These are phyloP conservation scores for Saccharomyces pastorianus DNA, from an alignment of 1,139 yeast species.

Conservation along the genomic window DNA sequence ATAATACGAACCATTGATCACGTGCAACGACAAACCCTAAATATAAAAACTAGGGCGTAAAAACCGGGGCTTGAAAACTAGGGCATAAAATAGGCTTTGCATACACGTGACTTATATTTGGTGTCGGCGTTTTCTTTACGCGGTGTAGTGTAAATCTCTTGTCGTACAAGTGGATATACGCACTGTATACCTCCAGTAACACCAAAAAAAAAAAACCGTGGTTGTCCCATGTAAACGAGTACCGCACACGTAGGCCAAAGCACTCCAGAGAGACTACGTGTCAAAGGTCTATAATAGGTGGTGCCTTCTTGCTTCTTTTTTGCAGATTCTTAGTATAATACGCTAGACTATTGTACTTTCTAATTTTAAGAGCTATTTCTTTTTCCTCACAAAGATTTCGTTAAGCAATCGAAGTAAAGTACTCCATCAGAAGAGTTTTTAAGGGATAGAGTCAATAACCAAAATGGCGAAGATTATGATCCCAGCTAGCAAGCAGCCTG, in stretches of 20 bases:
- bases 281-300: neutral
- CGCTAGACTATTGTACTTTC: neutral
- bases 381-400: neutral
- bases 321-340: neutral
- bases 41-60: neutral
- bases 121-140: neutral
- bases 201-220: neutral
- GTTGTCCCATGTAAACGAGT: neutral
- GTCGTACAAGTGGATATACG: neutral
- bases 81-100: neutral
- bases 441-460: neutral
- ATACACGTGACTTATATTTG: neutral
- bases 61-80: neutral
- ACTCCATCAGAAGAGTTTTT: neutral
- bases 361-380: neutral
- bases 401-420: neutral
- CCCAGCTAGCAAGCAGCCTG: constrained; percentile 6
- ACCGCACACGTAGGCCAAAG: neutral
- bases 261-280: neutral
- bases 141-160: neutral
- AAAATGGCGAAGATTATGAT: constrained; percentile 6
- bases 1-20: neutral
- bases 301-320: neutral
- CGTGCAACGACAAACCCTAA: neutral
- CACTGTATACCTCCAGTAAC: neutral